Conservation (phyloP, 2,329 filamentous ascomycete genomes). For the Paramyrothecium roridum region DNA sequence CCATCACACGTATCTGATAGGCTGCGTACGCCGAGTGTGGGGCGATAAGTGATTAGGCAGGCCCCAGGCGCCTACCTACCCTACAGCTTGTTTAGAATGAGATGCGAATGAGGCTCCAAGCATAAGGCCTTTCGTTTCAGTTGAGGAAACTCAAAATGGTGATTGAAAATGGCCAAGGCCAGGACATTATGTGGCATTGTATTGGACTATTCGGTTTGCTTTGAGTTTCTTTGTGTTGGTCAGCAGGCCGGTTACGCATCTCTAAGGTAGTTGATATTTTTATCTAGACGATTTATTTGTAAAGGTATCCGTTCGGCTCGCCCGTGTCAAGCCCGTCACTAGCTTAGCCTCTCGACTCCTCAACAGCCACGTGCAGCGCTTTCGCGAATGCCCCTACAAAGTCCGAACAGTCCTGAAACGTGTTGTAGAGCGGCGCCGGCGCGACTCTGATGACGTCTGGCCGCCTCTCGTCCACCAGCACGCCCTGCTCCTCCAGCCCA, state of each 20-base stretch:
- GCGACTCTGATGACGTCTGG: conserved; percentile 79
- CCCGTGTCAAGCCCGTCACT: background rate
- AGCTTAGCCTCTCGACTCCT: background rate
- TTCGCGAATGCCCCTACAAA: conserved; percentile 23
- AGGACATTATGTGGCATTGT: too few relatives aligned
- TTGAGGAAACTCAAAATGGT: too few relatives aligned
- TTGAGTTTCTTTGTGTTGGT: too few relatives aligned
- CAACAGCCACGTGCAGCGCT: conserved; percentile 11
- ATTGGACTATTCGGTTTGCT: too few relatives aligned
- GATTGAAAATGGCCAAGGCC: too few relatives aligned
- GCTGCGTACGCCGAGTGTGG: background rate
- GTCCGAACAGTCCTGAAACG: conserved; percentile 56
- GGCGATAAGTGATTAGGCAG: background rate
- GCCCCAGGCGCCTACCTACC: background rate
- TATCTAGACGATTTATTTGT: too few relatives aligned
- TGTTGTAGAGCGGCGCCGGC: conserved; percentile 78
- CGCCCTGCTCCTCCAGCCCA: conserved; percentile 59
- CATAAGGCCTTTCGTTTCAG: too few relatives aligned
- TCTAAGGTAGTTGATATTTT: too few relatives aligned
- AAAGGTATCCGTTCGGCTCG: too few relatives aligned
- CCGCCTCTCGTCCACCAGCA: conserved; percentile 77
- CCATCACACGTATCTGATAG: background rate
- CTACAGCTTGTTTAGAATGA: background rate
- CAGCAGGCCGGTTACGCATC: too few relatives aligned
- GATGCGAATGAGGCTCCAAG: too few relatives aligned